Evolutionary conservation across 23 red algal genomes (phyloP).

Genomic region (Gracilaria caudata): DNA sequence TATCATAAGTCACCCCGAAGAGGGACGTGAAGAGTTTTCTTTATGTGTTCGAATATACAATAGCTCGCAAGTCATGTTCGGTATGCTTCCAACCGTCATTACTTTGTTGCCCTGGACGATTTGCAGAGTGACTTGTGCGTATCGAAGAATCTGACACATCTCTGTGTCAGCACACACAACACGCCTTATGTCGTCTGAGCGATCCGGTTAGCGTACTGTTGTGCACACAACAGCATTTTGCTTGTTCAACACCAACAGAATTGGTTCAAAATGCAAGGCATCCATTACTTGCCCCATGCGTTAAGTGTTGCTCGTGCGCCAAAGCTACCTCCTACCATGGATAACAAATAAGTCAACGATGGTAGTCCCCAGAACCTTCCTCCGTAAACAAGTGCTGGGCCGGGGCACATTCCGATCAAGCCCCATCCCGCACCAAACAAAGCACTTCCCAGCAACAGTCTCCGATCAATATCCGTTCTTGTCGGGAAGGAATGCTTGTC

Average conservation of each 20-base stretch:
- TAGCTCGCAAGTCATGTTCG: too few relatives aligned
- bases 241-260: background rate
- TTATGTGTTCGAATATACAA: too few relatives aligned
- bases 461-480: constrained; percentile 31
- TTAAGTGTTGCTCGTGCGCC: background rate
- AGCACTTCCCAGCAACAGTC: constrained; percentile 53
- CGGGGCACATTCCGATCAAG: constrained; percentile 68
- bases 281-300: background rate
- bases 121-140: too few relatives aligned
- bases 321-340: constrained; percentile 17
- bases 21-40: too few relatives aligned
- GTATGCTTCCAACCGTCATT: too few relatives aligned
- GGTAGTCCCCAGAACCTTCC: background rate
- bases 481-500: constrained; percentile 54
- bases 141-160: too few relatives aligned
- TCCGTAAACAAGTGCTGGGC: constrained; percentile 62
- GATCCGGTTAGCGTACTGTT: background rate
- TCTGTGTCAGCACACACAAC: too few relatives aligned
- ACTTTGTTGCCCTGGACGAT: too few relatives aligned
- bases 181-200: background rate
- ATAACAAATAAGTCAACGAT: background rate
- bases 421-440: constrained; percentile 79
- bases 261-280: background rate
- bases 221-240: too few relatives aligned
- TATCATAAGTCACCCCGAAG: too few relatives aligned